Evolutionary conservation across 805 yeast genomes (phyloP).

Genomic region (Pichia eremophila): DNA sequence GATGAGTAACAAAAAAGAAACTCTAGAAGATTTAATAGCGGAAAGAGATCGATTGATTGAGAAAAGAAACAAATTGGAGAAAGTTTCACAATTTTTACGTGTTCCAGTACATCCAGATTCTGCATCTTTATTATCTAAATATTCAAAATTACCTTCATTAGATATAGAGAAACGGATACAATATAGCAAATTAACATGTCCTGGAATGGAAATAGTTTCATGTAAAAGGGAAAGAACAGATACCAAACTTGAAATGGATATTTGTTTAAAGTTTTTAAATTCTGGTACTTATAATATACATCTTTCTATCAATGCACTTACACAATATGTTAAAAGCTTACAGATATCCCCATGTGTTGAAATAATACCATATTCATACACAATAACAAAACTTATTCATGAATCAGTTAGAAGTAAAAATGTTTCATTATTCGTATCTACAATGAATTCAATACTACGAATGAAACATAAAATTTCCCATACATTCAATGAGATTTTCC

Average conservation of each 20-base stretch:
- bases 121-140: background rate
- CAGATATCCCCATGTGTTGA: background rate
- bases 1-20: too few species aligned
- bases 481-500: background rate
- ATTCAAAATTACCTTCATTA: constrained; percentile 22
- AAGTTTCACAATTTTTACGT: background rate
- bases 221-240: background rate
- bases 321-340: background rate
- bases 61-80: background rate
- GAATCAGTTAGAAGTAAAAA: background rate
- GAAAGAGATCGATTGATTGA: background rate
- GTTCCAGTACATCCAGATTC: background rate
- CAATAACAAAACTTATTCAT: background rate
- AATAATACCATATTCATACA: background rate
- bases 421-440: constrained; percentile 2
- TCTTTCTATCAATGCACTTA: background rate
- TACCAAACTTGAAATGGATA: background rate
- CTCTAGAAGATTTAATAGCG: background rate
- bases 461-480: constrained; percentile 2
- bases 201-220: constrained; percentile 13
- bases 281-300: background rate
- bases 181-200: constrained; percentile 19
- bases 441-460: constrained; percentile 4
- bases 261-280: background rate
- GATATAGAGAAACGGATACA: constrained; percentile 19